These are phyloP conservation scores for Penstemon davidsonii DNA, from an alignment of 257 asterid species.

Conservation along the genomic window DNA sequence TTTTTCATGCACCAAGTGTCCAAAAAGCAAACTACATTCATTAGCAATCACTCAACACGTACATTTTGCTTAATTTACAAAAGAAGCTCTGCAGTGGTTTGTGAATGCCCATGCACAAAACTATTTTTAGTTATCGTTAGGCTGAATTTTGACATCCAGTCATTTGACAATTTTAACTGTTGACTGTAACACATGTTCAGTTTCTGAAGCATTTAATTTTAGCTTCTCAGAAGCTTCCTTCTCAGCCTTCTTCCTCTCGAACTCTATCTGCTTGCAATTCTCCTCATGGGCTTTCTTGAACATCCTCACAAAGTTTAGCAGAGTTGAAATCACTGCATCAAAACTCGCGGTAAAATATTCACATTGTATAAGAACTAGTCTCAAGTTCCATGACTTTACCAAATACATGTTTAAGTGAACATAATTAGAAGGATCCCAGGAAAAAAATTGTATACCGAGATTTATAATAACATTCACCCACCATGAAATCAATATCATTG, in stretches of 20 bases:
- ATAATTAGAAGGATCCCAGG: neutral
- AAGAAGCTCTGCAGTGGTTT: neutral
- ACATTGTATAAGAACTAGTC: neutral
- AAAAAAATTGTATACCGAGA: too few relatives aligned
- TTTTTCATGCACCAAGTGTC: slow-evolving; percentile 7
- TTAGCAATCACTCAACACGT: slow-evolving; percentile 14
- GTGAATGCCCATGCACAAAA: neutral
- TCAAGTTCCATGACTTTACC: neutral
- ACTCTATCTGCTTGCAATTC: slow-evolving; percentile 82
- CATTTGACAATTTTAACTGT: slow-evolving; percentile 36
- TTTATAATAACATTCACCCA: neutral
- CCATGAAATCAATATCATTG: slow-evolving; percentile 10
- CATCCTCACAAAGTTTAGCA: slow-evolving; percentile 79
- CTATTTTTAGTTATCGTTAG: neutral
- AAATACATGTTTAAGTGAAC: neutral
- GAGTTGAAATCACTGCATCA: slow-evolving; percentile 67
- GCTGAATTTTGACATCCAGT: slow-evolving; percentile 10
- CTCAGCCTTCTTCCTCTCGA: slow-evolving; percentile 84
- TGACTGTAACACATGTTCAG: slow-evolving; percentile 41
- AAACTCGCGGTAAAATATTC: neutral
- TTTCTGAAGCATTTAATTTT: slow-evolving; percentile 47
- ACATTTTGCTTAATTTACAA: slow-evolving; percentile 3
- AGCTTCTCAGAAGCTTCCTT: slow-evolving; percentile 65
- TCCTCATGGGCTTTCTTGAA: slow-evolving; percentile 80
- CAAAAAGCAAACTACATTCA: slow-evolving; percentile 7